Base-by-base conservation (phyloP, 2,329 filamentous ascomycete genomes). In the Hortaea werneckii region DNA sequence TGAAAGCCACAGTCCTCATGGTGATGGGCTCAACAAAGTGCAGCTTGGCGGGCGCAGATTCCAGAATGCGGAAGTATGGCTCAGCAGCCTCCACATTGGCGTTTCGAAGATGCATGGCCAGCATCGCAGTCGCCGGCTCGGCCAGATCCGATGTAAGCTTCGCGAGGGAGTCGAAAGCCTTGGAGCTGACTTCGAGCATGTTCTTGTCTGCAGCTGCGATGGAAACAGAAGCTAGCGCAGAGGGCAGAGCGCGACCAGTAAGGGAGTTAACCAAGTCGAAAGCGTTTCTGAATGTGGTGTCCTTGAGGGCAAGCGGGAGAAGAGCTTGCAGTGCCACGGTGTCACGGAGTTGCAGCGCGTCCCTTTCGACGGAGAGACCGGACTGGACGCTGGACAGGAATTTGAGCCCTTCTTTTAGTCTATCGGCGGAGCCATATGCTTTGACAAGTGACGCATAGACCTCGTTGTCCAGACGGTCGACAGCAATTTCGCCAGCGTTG, bases 381-480 rank as follows among this genome's bases (percentile, higher is more conserved):
- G 76, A 70, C 11, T 85, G 74, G 49, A 98, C 83, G 65, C 83
- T 88, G 55, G 84, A 74, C 62, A 92, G 83, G 65, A 98, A 96
- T 59, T 84, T 86, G 65, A 85, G 76, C 35, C 87, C 92, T 35
- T 87, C 87, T 37, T 87, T 82, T 32, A 83, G 67, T 67, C 90
- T 86, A 57, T 86, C 85, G 50, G 83, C 88, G 38, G 82, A 74
- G 46, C 94, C 78, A 59, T 96, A 96, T 1, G 88, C 88, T 56
- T 87, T 86, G 67, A 96, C 83, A 44, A 98, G 74, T n/a, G 90
- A 78, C 26, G 89, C 87, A 61, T 98, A 96, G 5, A 96, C 84
- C 53, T 87, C 76, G 28, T 82, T 79, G 61, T 96, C 90, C 41
- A 85, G 75, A 42, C 89, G 82, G 51, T 83, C 76, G 40, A 82